Conservation (phyloP, 176 grass and related monocot species). For the Musa beccarii region DNA sequence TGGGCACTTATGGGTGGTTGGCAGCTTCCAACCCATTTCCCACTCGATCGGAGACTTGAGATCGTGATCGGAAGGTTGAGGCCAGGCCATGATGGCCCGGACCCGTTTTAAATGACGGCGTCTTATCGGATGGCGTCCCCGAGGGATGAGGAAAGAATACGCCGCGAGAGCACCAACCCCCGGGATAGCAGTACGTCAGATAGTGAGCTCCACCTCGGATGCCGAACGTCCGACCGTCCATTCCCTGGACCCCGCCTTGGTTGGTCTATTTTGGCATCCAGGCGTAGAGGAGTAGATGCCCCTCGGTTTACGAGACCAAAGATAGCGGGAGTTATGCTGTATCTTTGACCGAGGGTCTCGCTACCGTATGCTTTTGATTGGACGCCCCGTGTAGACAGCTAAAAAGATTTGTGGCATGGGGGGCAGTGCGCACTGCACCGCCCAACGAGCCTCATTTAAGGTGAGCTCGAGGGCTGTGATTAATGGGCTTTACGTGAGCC, state of each 20-base stretch:
- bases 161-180: background rate
- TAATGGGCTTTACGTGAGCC: background rate
- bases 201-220: background rate
- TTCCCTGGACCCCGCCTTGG: too few species aligned
- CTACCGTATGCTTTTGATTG: background rate
- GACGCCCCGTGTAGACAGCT: background rate
- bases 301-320: background rate
- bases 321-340: background rate
- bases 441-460: background rate
- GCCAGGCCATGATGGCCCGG: background rate
- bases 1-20: background rate
- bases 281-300: background rate
- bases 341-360: background rate
- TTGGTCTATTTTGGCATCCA: background rate
- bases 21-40: background rate
- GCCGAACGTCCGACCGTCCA: background rate
- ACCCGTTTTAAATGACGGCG: background rate
- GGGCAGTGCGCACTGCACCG: too few species aligned
- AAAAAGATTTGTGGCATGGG: background rate
- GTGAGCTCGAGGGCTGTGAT: background rate
- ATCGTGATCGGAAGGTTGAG: background rate
- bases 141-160: background rate
- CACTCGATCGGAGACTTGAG: background rate
- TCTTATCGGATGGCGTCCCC: background rate
- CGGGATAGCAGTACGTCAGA: background rate